These are phyloP conservation scores for Fusarium haematococcum DNA, from an alignment of 2,329 filamentous ascomycete species.

Conservation along the genomic window DNA sequence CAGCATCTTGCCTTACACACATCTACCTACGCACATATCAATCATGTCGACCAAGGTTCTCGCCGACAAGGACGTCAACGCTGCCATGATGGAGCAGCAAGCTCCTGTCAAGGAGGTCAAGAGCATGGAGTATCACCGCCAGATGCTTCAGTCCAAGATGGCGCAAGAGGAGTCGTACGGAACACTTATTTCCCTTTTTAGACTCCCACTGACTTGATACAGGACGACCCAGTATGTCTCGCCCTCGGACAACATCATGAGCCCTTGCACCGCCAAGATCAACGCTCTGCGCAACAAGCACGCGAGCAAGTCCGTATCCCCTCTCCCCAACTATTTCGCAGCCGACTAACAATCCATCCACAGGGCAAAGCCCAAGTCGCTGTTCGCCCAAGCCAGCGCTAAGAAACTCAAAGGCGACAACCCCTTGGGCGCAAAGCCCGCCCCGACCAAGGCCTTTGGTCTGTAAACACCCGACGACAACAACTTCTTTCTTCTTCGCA, in stretches of 20 bases:
- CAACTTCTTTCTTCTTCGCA: conserved; percentile 18
- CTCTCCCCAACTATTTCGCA: not conserved
- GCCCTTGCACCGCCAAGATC: conserved; percentile 86
- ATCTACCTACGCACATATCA: not conserved
- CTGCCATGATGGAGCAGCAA: conserved; percentile 54
- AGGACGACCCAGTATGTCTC: conserved; percentile 75
- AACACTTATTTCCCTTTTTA: too few relatives aligned
- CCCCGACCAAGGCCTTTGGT: conserved; percentile 45
- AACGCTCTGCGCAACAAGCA: conserved; percentile 84
- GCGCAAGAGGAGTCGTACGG: conserved; percentile 71
- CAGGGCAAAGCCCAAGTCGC: conserved; percentile 75
- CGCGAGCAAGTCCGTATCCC: conserved; percentile 74
- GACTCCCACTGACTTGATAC: conserved; percentile 23
- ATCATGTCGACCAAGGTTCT: conserved; percentile 72
- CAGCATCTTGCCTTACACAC: not conserved
- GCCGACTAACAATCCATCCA: conserved; percentile 32
- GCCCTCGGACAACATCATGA: conserved; percentile 91
- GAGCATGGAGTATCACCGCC: conserved; percentile 83
- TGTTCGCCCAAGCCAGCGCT: conserved; percentile 74
- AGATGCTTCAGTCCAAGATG: conserved; percentile 79
- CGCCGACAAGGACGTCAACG: conserved; percentile 75
- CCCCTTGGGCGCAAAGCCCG: conserved; percentile 53
- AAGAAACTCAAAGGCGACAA: conserved; percentile 69
- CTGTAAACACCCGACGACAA: conserved; percentile 20
- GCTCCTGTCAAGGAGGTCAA: conserved; percentile 62